phyloP scores from a whole-genome alignment of 495 filamentous ascomycete genomes.

The Chaetomium cochliodes region DNA sequence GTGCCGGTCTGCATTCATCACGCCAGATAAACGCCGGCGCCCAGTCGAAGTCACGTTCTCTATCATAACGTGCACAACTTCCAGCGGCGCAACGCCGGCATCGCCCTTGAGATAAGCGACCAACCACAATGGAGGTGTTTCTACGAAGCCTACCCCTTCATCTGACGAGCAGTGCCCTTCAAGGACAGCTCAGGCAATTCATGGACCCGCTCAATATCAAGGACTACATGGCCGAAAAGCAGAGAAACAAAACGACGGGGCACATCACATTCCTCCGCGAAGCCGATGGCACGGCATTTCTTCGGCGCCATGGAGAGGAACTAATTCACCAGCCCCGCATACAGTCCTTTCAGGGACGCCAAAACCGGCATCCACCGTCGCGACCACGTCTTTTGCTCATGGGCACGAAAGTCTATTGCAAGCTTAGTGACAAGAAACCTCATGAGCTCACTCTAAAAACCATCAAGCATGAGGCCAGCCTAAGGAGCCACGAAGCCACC shows the following conservation, averaged over 20 bases:
- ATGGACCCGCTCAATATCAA: slow-evolving; percentile 37
- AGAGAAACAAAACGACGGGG: slow-evolving; percentile 29
- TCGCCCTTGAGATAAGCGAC: background rate
- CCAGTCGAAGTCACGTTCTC: no score
- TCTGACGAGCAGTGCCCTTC: slow-evolving; percentile 36
- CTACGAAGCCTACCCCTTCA: slow-evolving; percentile 40
- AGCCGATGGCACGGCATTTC: slow-evolving; percentile 41
- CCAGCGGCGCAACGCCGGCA: no score
- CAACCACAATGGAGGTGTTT: slow-evolving; percentile 43
- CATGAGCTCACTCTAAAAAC: slow-evolving; percentile 39
- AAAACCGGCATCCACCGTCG: slow-evolving; percentile 6
- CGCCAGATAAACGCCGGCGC: no score
- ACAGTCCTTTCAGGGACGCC: background rate
- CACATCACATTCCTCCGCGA: slow-evolving; percentile 40
- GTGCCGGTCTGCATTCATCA: no score
- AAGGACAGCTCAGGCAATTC: slow-evolving; percentile 35
- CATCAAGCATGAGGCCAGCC: slow-evolving; percentile 39
- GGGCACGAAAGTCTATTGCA: slow-evolving; percentile 42
- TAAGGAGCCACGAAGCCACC: slow-evolving; percentile 15
- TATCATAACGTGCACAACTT: no score
- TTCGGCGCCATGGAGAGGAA: slow-evolving; percentile 30
- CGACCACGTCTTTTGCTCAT: slow-evolving; percentile 42
- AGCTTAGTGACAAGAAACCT: slow-evolving; percentile 41
- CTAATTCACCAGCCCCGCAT: background rate
- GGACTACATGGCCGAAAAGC: slow-evolving; percentile 41